Conservation (phyloP, 345 rosid genomes). For the Hypericum androsaemum region DNA sequence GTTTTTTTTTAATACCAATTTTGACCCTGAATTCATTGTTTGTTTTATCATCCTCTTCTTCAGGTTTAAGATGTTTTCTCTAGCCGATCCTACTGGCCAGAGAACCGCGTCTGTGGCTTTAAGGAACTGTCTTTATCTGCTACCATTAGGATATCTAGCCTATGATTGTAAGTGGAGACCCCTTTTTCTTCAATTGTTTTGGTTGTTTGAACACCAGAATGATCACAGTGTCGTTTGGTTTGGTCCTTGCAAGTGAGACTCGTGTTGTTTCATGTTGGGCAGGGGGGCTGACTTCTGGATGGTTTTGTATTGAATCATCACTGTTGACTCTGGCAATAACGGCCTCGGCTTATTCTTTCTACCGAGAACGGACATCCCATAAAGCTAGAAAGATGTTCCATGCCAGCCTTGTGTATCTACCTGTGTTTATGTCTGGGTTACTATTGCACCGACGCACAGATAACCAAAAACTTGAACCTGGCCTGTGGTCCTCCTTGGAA, state of each 20-base stretch:
- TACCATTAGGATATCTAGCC: slow-evolving; percentile 76
- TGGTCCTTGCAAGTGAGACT: not conserved
- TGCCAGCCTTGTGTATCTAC: slow-evolving; percentile 84
- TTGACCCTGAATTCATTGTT: not conserved
- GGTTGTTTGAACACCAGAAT: not conserved
- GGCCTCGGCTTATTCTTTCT: slow-evolving; percentile 78
- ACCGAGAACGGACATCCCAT: slow-evolving; percentile 43
- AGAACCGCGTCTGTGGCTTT: slow-evolving; percentile 72
- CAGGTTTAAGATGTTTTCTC: slow-evolving; percentile 90
- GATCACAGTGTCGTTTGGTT: not conserved
- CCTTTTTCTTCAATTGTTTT: too few relatives aligned
- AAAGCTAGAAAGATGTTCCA: slow-evolving; percentile 78
- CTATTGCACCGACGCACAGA: slow-evolving; percentile 49
- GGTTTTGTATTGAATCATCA: slow-evolving; percentile 77
- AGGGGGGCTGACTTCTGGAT: slow-evolving; percentile 81
- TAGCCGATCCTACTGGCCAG: slow-evolving; percentile 70
- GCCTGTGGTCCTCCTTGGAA: slow-evolving; percentile 15
- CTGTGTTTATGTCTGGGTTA: slow-evolving; percentile 80
- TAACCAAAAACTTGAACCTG: slow-evolving; percentile 8
- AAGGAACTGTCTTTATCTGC: slow-evolving; percentile 80
- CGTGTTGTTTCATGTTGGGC: slow-evolving; percentile 8
- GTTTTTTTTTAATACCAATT: not conserved
- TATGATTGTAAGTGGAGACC: slow-evolving; percentile 60
- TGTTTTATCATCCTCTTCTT: slow-evolving; percentile 7
- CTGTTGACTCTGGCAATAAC: slow-evolving; percentile 62